Evolutionary conservation across 192 early-diverging fungal genomes (phyloP), one percentile per base, ranked within the genome.

Genomic region (Coemansia sp.): DNA sequence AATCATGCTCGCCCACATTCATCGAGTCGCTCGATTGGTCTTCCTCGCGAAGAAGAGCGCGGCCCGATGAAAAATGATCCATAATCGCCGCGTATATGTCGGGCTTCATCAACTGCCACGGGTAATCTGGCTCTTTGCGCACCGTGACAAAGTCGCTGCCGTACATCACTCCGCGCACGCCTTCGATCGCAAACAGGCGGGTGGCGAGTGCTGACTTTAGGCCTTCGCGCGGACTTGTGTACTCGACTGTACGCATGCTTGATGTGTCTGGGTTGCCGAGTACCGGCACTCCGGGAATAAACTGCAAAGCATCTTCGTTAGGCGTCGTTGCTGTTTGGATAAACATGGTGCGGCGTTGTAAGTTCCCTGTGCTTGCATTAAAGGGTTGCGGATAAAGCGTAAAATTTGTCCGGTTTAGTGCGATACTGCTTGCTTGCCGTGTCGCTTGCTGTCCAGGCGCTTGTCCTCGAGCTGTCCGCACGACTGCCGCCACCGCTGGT

Each of bases 101-200:
- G 10, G 97, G 97, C 67, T 97, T 97, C 89, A 98, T 91, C 59
- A 99, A 75, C 76, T 93, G 94, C 97, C 97, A 99, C 56, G 90
- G 87, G n/a, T 84, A 87, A 58, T 91, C 90, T 43, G 84, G 71
- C 63, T 95, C 88, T 76, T 97, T 98, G 56, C 92, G 90, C 68
- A 99, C 87, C 2, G 95, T 95, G 69, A 99, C 88, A 83, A 97
- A 98, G 70, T 99, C 96, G 6, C 88, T 82, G 25, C 94, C 93
- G 59, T 91, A 95, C 62, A 99, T 90, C 3, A 99, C 90, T 11
- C 89, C 88, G 12, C 81, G 69, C 22, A 99, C 90, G 24, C 97
- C 97, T 54, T 97, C 94, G 67, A 99, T 93, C 48, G 87, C 83
- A 75, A 99, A 96, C n/a, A 99, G 83, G 19, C 85, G 73, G 14